These are phyloP conservation scores for Hippophae gyantsensis DNA, from an alignment of 306 rosid species.

Conservation along the genomic window DNA sequence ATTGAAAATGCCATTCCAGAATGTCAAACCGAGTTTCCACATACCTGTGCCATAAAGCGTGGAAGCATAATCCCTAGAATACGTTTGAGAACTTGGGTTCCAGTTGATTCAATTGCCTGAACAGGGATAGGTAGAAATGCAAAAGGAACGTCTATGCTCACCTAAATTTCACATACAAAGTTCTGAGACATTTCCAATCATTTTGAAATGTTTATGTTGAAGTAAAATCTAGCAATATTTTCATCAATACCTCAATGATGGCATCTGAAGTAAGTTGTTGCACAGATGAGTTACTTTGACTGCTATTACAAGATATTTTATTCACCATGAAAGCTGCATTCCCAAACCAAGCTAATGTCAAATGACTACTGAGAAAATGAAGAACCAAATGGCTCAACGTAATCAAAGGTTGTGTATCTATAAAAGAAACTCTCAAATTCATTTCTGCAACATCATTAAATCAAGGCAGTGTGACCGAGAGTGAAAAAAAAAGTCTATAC, in stretches of 20 bases:
- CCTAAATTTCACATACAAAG: conserved; percentile 37
- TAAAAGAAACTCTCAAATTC: conserved; percentile 4
- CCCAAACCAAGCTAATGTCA: conserved; percentile 78
- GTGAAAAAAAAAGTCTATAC: background rate
- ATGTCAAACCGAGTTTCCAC: conserved; percentile 13
- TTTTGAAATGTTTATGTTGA: background rate
- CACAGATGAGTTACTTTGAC: conserved; percentile 27
- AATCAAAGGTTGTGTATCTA: conserved; percentile 23
- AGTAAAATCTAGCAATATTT: background rate
- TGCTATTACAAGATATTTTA: conserved; percentile 59
- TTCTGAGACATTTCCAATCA: background rate
- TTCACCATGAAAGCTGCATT: conserved; percentile 96
- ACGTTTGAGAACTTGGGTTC: conserved; percentile 90
- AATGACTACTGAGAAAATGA: conserved; percentile 55
- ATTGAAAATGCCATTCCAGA: background rate
- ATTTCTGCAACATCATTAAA: background rate
- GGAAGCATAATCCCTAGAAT: conserved; percentile 85
- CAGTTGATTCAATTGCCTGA: conserved; percentile 83
- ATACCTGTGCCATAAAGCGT: conserved; percentile 81
- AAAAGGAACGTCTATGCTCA: conserved; percentile 72
- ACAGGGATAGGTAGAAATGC: conserved; percentile 70
- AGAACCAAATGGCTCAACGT: conserved; percentile 46
- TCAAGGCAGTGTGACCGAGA: background rate
- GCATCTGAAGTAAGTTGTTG: conserved; percentile 76
- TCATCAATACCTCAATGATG: conserved; percentile 59